Percentiles rank a stretch among this genome's conserved stretches.
Conservation (phyloP, 495 filamentous ascomycete genomes). For the Aspergillus biplanus region DNA sequence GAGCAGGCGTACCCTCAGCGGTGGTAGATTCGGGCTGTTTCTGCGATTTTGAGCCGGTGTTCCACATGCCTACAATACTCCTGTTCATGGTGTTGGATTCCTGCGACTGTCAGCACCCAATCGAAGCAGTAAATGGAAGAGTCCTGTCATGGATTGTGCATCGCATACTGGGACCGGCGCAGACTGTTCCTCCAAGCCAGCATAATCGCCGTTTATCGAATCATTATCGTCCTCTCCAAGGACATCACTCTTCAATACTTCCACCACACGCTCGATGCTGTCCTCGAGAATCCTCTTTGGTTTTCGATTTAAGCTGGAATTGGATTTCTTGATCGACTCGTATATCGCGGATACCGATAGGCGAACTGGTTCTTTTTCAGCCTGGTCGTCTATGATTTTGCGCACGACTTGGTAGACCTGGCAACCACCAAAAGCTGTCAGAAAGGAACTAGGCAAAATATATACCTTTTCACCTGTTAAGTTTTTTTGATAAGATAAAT, state of each 20-base stretch:
- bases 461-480: no score
- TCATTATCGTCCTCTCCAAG: constrained; percentile 55
- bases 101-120: constrained; percentile 31
- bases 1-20: constrained; percentile 20
- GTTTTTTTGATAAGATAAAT: background rate
- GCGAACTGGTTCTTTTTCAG: constrained; percentile 45
- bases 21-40: constrained; percentile 36
- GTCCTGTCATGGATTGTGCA: background rate
- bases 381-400: constrained; percentile 69
- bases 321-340: constrained; percentile 77
- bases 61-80: constrained; percentile 72
- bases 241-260: constrained; percentile 67
- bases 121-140: background rate
- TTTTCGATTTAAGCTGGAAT: constrained; percentile 79
- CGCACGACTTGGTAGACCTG: constrained; percentile 76
- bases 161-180: constrained; percentile 36
- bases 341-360: constrained; percentile 69
- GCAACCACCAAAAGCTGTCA: constrained; percentile 7
- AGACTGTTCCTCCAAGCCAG: constrained; percentile 57
- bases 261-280: constrained; percentile 82
- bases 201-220: constrained; percentile 65
- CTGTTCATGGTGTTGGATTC: constrained; percentile 75
- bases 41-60: constrained; percentile 44
- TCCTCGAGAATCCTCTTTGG: constrained; percentile 81
- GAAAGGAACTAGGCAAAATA: constrained; percentile 7